phyloP scores from a whole-genome alignment of 768 basidiomycete species.

The Boletus pseudo-olivaceus region DNA sequence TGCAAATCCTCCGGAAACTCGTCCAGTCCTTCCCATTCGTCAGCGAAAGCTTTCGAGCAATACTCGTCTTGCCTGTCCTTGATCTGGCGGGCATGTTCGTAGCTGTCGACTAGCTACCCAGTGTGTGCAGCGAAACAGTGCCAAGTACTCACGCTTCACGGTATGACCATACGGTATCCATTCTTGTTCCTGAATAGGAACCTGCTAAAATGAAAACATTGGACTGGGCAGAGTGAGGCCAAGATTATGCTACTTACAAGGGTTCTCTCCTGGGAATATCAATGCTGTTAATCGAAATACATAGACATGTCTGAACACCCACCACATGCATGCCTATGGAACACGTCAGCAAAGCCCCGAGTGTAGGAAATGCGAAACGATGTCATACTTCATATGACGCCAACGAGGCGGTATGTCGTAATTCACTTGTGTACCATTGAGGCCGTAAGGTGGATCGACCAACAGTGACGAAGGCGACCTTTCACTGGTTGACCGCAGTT shows the following conservation, averaged over 20 bases:
- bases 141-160: conserved; percentile 44
- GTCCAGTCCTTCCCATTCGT: conserved; percentile 43
- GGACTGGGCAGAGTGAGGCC: background rate
- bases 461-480: conserved; percentile 65
- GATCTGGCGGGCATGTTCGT: conserved; percentile 62
- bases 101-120: conserved; percentile 28
- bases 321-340: conserved; percentile 57
- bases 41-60: conserved; percentile 48
- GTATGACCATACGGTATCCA: conserved; percentile 67
- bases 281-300: background rate
- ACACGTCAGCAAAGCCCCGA: conserved; percentile 2
- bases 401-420: conserved; percentile 43
- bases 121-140: background rate
- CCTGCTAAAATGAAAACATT: conserved; percentile 8
- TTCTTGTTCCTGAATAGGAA: conserved; percentile 45
- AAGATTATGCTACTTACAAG: conserved; percentile 28
- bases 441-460: conserved; percentile 66
- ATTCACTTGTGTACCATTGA: conserved; percentile 37
- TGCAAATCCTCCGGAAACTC: conserved; percentile 66
- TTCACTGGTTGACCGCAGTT: conserved; percentile 65
- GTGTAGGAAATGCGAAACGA: background rate
- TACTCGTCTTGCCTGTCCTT: conserved; percentile 67
- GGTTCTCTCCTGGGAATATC: conserved; percentile 50
- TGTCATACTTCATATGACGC: conserved; percentile 72
- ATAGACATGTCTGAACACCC: conserved; percentile 27